These are phyloP conservation scores for Aechmea fasciata DNA, from an alignment of 176 grass and related monocot genomes.

Conservation along the genomic window DNA sequence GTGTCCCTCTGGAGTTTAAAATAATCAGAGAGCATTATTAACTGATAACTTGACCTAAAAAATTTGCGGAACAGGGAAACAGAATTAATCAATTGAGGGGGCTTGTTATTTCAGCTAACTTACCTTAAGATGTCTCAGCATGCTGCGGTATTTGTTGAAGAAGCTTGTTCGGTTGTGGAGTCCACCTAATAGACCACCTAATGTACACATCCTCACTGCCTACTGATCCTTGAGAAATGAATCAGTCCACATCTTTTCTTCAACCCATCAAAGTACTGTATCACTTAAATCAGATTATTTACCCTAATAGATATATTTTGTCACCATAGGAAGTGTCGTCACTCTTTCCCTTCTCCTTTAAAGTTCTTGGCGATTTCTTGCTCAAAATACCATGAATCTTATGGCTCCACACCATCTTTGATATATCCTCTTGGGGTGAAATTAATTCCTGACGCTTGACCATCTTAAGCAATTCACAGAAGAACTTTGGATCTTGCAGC, in stretches of 20 bases:
- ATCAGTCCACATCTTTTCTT: neutral
- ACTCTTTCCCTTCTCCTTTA: slow-evolving; percentile 18
- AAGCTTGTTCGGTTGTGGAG: neutral
- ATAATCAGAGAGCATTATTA: too few relatives aligned
- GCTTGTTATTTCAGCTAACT: neutral
- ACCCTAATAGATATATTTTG: slow-evolving; percentile 38
- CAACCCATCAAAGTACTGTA: neutral
- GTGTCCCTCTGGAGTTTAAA: too few relatives aligned
- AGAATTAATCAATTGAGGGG: too few relatives aligned
- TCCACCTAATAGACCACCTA: neutral
- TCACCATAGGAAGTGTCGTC: slow-evolving; percentile 10
- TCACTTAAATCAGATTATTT: slow-evolving; percentile 18
- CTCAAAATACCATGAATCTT: slow-evolving; percentile 72
- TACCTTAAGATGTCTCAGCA: neutral
- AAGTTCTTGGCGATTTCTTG: slow-evolving; percentile 30
- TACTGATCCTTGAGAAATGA: neutral
- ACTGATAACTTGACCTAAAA: too few relatives aligned
- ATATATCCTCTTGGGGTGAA: slow-evolving; percentile 70
- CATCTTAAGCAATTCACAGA: slow-evolving; percentile 66
- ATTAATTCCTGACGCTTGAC: slow-evolving; percentile 55
- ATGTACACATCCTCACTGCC: neutral
- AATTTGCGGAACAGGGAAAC: too few relatives aligned
- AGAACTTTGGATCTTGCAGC: slow-evolving; percentile 85
- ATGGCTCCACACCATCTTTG: slow-evolving; percentile 75
- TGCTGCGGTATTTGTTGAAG: neutral